Percentiles rank a stretch among this genome's conserved stretches.
Evolutionary conservation across 108 stramenopile genomes (phyloP).

Genomic region (Cylindrotheca closterium): DNA sequence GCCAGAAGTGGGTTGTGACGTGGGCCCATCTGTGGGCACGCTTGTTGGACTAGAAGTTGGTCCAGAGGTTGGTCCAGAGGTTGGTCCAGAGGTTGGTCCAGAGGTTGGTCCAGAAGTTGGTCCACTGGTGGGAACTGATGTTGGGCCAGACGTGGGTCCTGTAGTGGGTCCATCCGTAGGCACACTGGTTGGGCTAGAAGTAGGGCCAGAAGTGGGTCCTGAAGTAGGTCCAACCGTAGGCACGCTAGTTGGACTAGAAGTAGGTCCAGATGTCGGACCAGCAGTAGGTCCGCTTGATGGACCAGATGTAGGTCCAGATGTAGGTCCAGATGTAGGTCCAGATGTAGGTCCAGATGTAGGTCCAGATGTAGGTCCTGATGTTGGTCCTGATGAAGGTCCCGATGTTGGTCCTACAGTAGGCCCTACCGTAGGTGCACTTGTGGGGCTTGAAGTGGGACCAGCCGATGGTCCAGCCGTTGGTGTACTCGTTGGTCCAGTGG

Average conservation of each 20-base stretch:
- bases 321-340: constrained; percentile 16
- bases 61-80: too few relatives aligned
- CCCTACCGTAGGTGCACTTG: neutral
- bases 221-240: constrained; percentile 14
- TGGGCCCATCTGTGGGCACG: constrained; percentile 3
- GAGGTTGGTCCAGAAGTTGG: too few relatives aligned
- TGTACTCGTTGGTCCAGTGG: too few relatives aligned
- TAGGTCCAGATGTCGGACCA: constrained; percentile 5
- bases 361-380: constrained; percentile 5
- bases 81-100: too few relatives aligned
- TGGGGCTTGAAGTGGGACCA: too few relatives aligned
- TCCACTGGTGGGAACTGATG: constrained; percentile 7
- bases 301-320: constrained; percentile 10
- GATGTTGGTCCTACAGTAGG: too few relatives aligned
- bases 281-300: too few relatives aligned
- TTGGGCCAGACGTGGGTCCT: constrained; percentile 12
- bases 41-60: too few relatives aligned
- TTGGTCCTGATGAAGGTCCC: too few relatives aligned
- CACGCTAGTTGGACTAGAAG: too few relatives aligned
- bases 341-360: constrained; percentile 14
- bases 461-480: constrained; percentile 2
- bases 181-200: too few relatives aligned
- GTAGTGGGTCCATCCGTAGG: constrained; percentile 12
- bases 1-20: constrained; percentile 14
- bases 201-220: too few relatives aligned